Base-by-base conservation (phyloP, 2,329 filamentous ascomycete genomes). In the Pseudovirgaria hyperparasitica region DNA sequence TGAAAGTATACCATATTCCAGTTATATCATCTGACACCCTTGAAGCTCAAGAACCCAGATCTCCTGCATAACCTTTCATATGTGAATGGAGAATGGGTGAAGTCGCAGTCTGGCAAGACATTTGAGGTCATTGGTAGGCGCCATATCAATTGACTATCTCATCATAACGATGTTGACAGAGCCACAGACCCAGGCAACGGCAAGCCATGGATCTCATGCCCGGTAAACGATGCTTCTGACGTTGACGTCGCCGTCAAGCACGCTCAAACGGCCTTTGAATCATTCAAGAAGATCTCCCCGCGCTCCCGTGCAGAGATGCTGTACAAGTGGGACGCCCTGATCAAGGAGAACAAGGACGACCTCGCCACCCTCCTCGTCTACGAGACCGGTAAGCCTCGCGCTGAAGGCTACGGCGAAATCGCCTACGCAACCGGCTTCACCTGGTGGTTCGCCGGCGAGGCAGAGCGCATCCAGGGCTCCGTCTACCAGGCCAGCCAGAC, bases 321-420 rank as follows among this genome's bases (percentile, higher is more conserved):
- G 7, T 50, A 74, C 29, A 71, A 71, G 47, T 80, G 74, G 72
- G 69, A 79, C 48, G 48, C 62, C 4, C 57, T 80, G 29, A 76
- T 78, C 37, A 62, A 66, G 6, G 69, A 68, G 27, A 68, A 75
- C 37, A 62, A 57, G 33, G 67, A 74, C 26, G 74, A 79, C 38
- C 51, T 79, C 18, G 71, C 72, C 3, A 64, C 65, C 13, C 70
- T 77, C 30, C 55, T 77, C 4, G 72, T 70, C 1, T 68, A 74
- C 36, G 69, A 69, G 45, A 67, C 63, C 4, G 65, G 65, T 18
- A 68, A 69, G 42, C 65, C 65, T 7, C 48, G 64, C 13, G 48
- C 55, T 4, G 65, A 69, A 40, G 54, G 62, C 4, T 60, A 63
- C 28, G 65, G 62, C 16, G 65, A 69, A 41, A 48, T 69, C 20